Evolutionary conservation across 306 rosid genomes (phyloP).

Genomic region (Acacia confusa): DNA sequence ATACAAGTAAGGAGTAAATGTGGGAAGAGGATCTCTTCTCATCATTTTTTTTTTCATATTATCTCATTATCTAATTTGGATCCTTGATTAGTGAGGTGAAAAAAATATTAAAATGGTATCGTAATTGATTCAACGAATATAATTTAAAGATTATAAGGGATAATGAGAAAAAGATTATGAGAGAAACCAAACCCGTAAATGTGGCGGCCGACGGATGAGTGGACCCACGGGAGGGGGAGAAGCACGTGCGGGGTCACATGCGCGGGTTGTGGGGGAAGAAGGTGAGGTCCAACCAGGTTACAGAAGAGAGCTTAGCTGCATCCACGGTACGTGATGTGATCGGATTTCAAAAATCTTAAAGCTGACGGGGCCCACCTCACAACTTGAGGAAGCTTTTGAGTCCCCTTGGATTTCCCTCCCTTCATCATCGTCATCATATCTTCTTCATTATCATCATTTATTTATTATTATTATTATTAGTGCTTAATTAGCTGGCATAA

Average conservation of each 20-base stretch:
- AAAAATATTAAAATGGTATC: no score
- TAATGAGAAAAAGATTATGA: no score
- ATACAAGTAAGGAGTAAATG: neutral
- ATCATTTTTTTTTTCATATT: no score
- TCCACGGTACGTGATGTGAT: conserved; percentile 35
- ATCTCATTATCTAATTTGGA: no score
- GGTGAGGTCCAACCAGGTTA: conserved; percentile 45
- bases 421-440: no score
- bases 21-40: no score
- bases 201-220: neutral
- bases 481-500: conserved; percentile 30
- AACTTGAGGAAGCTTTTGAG: conserved; percentile 30
- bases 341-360: neutral
- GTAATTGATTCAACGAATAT: no score
- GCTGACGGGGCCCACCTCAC: conserved; percentile 18
- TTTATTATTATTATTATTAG: neutral
- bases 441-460: neutral
- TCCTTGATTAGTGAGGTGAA: no score
- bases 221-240: neutral
- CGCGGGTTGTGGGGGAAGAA: neutral
- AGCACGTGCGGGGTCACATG: conserved; percentile 47
- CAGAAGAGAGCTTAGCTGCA: conserved; percentile 40
- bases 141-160: no score
- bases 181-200: no score
- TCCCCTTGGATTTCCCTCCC: conserved; percentile 11